Conservation (phyloP, 306 rosid species). For the Medicago arabica region DNA sequence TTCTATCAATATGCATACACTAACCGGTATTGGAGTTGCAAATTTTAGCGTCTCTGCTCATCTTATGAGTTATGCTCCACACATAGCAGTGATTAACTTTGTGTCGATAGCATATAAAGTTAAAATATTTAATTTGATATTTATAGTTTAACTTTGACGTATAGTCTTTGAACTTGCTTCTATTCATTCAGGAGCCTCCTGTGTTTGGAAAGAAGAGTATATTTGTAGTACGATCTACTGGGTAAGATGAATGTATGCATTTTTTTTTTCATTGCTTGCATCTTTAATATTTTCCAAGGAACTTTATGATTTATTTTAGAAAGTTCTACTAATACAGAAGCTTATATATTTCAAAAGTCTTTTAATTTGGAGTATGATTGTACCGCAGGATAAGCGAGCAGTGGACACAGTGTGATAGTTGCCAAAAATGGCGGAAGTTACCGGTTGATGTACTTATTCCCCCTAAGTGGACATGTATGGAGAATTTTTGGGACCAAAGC, state of each 20-base stretch:
- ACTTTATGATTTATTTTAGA: conserved; percentile 16
- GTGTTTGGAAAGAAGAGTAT: conserved; percentile 95
- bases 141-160: no score
- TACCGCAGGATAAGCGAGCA: conserved; percentile 83
- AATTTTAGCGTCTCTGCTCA: conserved; percentile 29
- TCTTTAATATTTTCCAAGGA: conserved; percentile 23
- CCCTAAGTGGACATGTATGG: conserved; percentile 83
- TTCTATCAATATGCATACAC: no score
- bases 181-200: conserved; percentile 86
- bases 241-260: conserved; percentile 59
- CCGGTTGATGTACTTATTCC: conserved; percentile 87
- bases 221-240: conserved; percentile 69
- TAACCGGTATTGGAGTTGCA: neutral
- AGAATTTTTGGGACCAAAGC: conserved; percentile 88
- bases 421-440: conserved; percentile 92
- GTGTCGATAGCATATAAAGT: neutral
- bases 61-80: neutral
- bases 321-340: conserved; percentile 16
- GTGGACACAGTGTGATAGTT: conserved; percentile 94
- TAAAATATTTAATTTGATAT: neutral
- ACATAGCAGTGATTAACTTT: neutral
- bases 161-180: conserved; percentile 26
- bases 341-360: conserved; percentile 33
- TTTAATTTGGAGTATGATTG: conserved; percentile 46
- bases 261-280: conserved; percentile 18